Evolutionary conservation across 2,329 filamentous ascomycete species (phyloP), one percentile per base, ranked within the genome.

Genomic region (Fusarium nodosum): DNA sequence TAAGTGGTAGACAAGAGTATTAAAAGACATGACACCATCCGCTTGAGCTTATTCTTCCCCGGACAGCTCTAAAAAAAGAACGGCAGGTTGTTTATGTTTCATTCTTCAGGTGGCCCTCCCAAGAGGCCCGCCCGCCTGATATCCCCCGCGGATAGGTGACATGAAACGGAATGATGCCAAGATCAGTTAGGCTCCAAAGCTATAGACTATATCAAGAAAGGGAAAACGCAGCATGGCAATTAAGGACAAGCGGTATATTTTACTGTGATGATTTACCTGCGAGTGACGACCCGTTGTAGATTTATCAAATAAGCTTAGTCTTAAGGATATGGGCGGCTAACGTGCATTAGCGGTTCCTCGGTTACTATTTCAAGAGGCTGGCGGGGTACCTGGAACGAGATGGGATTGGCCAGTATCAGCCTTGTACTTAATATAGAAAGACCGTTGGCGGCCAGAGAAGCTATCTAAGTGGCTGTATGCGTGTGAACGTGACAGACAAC

Each of bases 341-440:
- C 66, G 36, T 64, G 69, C 72, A 74, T 68, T 74, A 74, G 72
- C 47, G 66, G 50, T 54, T 12, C 15, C 51, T 51, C 34, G 48
- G 47, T 39, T 66, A 28, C 70, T 74, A 72, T 69, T 71, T 74
- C 56, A 28, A 44, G 58, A 26, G 24, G 22, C 22, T 12, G 39
- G 59, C 55, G 66, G 72, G 66, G 67, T 20, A 50, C 15, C 7
- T 13, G 36, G 26, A n/a, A 54, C 31, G 26, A 4, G 6, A 33
- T n/a, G 1, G 60, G 41, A 73, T 73, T 73, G 71, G 71, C 10
- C 30, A 15, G 4, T 2, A 4, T 9, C 22, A 56, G 53, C 47
- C 42, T 42, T 56, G 55, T 41, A 16, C 56, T 71, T 71, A 71
- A 57, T 71, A 65, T 71, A 71, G 64, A 71, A 55, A 55, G 41